Evolutionary conservation across 495 filamentous ascomycete species (phyloP), one percentile per base, ranked within the genome.

Genomic region (Trichoderma asperelloides): DNA sequence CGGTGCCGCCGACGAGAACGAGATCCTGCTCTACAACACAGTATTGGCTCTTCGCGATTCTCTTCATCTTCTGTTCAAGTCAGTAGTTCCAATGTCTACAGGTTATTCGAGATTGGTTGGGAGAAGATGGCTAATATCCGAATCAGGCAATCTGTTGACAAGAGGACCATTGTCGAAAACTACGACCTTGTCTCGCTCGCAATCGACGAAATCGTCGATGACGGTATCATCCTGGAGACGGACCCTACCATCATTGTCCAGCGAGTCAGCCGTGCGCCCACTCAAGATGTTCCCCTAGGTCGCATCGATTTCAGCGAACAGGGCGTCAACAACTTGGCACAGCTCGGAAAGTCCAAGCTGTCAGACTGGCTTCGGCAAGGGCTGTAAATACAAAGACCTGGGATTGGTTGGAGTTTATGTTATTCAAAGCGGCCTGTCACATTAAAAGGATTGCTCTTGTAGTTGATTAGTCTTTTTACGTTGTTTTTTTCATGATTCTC

Each of bases 121-220:
- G 15, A 30, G 13, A 8, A 18, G 6, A 62, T 13, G 25, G 15
- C n/a, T 63, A 12, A 18, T 27, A 94, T 51, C 47, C n/a, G 21
- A 51, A 90, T 77, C 25, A 65, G 64, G 64, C 93, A 93, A 78
- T 91, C 92, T 28, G 92, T 93, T 65, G 95, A 99, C 82, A 97
- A 97, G 82, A 91, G 95, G 68, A 98, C 94, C 12, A 91, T 98
- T 69, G 87, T 97, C 73, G 95, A 99, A 79, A 97, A 97, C 84
- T 98, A 97, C 81, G 95, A 98, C 74, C 84, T 83, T 11, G 90
- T 96, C 66, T 89, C 92, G 25, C 83, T 99, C 25, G 90, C 93
- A 55, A 90, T 98, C 66, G 95, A 99, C 77, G 95, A 99, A 77
- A 91, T 96, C 66, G 88, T 96, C 39, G 95, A 98, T 77, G 95